These are phyloP conservation scores for Picochlorum sp. DNA, from an alignment of 139 green algal species.

Conservation along the genomic window DNA sequence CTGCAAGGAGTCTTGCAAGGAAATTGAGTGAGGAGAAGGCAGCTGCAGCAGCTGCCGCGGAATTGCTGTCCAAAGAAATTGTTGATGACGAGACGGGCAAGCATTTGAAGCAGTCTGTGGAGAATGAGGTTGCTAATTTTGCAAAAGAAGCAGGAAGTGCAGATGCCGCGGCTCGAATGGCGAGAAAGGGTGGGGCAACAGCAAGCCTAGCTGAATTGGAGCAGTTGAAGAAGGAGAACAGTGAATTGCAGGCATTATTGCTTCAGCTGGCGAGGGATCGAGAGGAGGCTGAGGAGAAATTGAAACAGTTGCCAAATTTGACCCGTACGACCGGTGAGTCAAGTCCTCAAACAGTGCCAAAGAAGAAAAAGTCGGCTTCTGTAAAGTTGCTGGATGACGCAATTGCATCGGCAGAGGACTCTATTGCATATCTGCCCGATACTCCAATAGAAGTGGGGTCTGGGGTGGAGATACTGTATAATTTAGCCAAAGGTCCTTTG, in stretches of 20 bases:
- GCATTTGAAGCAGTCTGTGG: constrained; percentile 18
- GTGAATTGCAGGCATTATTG: constrained; percentile 55
- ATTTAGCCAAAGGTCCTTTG: constrained; percentile 48
- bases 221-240: constrained; percentile 57
- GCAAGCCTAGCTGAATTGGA: constrained; percentile 29
- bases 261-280: constrained; percentile 59
- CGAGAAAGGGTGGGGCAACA: constrained; percentile 13
- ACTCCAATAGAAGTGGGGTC: constrained; percentile 20
- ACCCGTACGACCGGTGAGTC: constrained; percentile 13
- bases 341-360: neutral
- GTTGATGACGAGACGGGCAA: constrained; percentile 19
- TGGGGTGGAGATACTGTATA: constrained; percentile 52
- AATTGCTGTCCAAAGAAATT: constrained; percentile 10
- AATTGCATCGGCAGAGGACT: constrained; percentile 14
- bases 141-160: constrained; percentile 33
- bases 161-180: constrained; percentile 34
- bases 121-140: constrained; percentile 29
- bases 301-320: constrained; percentile 18
- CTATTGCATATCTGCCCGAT: constrained; percentile 33
- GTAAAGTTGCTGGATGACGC: constrained; percentile 20
- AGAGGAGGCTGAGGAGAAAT: constrained; percentile 29
- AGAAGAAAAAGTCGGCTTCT: neutral
- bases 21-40: constrained; percentile 73
- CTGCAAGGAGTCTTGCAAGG: constrained; percentile 60
- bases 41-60: constrained; percentile 43